A percentile compares a stretch with the other conserved stretches of the same genome.
These are phyloP conservation scores for Puccinia coronata DNA, from an alignment of 1,284 basidiomycete species.

Conservation along the genomic window DNA sequence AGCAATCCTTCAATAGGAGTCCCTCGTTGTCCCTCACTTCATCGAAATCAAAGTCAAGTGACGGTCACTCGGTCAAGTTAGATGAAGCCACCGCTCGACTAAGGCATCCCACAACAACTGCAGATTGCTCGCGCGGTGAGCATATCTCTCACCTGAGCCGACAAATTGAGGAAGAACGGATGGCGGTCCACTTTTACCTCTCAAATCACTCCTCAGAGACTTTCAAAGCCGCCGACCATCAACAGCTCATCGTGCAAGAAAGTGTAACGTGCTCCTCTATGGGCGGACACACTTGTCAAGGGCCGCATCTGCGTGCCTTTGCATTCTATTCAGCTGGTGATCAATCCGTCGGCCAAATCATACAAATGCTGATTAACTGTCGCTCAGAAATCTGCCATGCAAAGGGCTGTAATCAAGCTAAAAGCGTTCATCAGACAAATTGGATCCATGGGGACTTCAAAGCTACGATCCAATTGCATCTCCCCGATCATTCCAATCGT, in stretches of 20 bases:
- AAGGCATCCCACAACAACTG: not conserved
- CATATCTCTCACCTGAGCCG: conserved; percentile 55
- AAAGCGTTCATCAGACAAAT: conserved; percentile 47
- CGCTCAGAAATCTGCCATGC: conserved; percentile 33
- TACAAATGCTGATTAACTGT: conserved; percentile 64
- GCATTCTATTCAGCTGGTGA: conserved; percentile 48
- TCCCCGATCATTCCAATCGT: conserved; percentile 69
- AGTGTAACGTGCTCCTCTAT: conserved; percentile 68
- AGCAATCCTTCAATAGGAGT: not conserved
- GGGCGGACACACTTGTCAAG: conserved; percentile 41
- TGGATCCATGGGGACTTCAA: conserved; percentile 43
- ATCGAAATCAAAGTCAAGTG: conserved; percentile 10
- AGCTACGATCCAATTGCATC: conserved; percentile 77
- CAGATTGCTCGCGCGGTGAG: conserved; percentile 37
- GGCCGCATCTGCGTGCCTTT: conserved; percentile 43
- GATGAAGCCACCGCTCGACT: conserved; percentile 18
- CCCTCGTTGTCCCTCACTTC: not conserved
- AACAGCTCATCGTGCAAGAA: conserved; percentile 76
- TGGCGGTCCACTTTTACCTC: conserved; percentile 77
- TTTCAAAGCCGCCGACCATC: conserved; percentile 88
- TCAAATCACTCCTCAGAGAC: conserved; percentile 84
- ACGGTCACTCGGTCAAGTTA: conserved; percentile 12
- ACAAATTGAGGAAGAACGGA: conserved; percentile 75
- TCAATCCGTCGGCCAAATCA: conserved; percentile 49
- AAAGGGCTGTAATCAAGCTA: conserved; percentile 46